These are phyloP conservation scores for Psidium guajava DNA, from an alignment of 345 rosid genomes.

Conservation along the genomic window DNA sequence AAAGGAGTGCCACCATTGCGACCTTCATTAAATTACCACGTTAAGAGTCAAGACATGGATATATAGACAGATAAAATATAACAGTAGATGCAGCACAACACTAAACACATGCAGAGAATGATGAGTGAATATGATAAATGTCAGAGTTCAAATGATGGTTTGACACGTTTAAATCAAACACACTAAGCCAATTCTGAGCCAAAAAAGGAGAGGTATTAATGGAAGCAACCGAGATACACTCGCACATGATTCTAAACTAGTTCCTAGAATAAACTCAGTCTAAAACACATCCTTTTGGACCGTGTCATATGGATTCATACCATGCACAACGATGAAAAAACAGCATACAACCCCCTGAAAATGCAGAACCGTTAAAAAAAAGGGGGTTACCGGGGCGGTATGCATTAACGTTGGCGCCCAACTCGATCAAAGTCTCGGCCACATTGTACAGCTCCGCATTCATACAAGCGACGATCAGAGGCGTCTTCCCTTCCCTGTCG, in stretches of 20 bases:
- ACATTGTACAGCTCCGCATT: conserved; percentile 50
- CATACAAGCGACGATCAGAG: conserved; percentile 78
- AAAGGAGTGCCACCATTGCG: conserved; percentile 86
- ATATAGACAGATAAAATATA: not conserved
- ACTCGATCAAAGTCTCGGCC: conserved; percentile 70
- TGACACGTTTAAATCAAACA: not conserved
- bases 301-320: not conserved
- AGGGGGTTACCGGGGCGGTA: conserved; percentile 64
- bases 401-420: conserved; percentile 80
- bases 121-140: not conserved
- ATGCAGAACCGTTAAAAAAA: not conserved
- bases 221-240: not conserved
- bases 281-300: not conserved
- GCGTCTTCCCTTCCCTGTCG: conserved; percentile 90
- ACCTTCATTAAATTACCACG: conserved; percentile 20
- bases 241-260: not conserved
- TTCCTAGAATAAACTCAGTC: not conserved
- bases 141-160: not conserved
- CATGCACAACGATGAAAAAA: not conserved
- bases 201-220: not conserved
- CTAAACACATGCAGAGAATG: not conserved
- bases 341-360: too few relatives aligned
- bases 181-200: not conserved
- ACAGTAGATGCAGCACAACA: not conserved
- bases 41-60: not conserved